Conservation (phyloP, 78 protist species). For the Speleostelium caveatum region DNA sequence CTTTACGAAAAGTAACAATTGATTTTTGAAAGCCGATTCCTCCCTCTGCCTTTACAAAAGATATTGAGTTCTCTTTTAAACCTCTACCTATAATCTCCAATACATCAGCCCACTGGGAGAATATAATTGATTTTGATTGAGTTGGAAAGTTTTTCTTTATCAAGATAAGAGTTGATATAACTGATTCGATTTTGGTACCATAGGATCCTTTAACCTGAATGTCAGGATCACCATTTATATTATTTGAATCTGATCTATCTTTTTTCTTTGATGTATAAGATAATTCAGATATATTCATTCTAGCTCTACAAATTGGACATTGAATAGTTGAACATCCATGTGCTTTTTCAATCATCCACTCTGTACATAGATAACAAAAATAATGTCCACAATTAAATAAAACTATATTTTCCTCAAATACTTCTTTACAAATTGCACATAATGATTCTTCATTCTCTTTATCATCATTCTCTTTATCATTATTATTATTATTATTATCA, state of each 20-base stretch:
- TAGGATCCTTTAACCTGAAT: conserved; percentile 59
- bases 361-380: conserved; percentile 62
- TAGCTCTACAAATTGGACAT: conserved; percentile 67
- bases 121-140: conserved; percentile 40
- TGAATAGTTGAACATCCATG: conserved; percentile 36
- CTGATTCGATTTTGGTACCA: conserved; percentile 78
- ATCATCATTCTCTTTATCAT: background rate
- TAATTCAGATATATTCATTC: conserved; percentile 57
- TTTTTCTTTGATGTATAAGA: conserved; percentile 17
- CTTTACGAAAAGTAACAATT: conserved; percentile 28
- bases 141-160: background rate
- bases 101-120: conserved; percentile 80
- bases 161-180: conserved; percentile 4
- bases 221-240: background rate
- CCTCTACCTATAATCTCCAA: conserved; percentile 44
- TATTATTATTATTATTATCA: background rate
- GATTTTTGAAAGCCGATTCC: conserved; percentile 11
- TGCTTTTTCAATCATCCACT: conserved; percentile 41
- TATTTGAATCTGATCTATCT: background rate
- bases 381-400: conserved; percentile 62
- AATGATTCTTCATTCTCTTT: background rate
- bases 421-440: conserved; percentile 71
- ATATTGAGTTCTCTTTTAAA: conserved; percentile 12
- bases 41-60: background rate
- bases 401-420: conserved; percentile 35